Evolutionary conservation across 2,329 filamentous ascomycete genomes (phyloP).

Genomic region (Botryotinia convoluta): DNA sequence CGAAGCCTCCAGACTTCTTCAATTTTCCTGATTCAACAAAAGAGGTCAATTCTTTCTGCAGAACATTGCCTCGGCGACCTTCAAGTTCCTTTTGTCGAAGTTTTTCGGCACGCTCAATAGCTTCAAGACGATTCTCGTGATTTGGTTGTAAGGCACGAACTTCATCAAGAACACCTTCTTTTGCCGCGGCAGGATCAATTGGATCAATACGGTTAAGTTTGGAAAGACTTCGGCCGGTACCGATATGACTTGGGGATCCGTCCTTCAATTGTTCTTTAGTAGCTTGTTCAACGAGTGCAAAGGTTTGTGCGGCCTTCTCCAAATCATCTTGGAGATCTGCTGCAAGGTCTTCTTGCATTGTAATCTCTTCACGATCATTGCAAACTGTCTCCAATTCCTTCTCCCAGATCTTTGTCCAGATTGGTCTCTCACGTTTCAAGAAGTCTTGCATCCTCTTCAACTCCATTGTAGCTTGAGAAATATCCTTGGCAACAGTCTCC

Average conservation of each 20-base stretch:
- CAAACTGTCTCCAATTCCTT: slow-evolving; percentile 94
- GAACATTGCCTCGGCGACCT: slow-evolving; percentile 63
- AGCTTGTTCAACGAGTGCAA: slow-evolving; percentile 92
- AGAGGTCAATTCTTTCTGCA: slow-evolving; percentile 78
- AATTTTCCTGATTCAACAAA: slow-evolving; percentile 90
- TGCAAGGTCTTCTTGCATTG: slow-evolving; percentile 92
- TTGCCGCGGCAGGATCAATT: slow-evolving; percentile 74
- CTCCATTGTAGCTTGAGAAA: slow-evolving; percentile 75
- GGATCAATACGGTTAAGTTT: slow-evolving; percentile 51
- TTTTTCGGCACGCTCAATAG: slow-evolving; percentile 96
- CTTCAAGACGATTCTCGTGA: slow-evolving; percentile 87
- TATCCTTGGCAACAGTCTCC: slow-evolving; percentile 84
- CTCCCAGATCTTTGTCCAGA: slow-evolving; percentile 99
- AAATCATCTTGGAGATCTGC: slow-evolving; percentile 91
- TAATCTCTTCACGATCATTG: slow-evolving; percentile 90
- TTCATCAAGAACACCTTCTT: slow-evolving; percentile 88
- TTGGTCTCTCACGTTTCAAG: slow-evolving; percentile 84
- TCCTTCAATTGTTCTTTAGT: slow-evolving; percentile 97
- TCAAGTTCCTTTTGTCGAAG: slow-evolving; percentile 85
- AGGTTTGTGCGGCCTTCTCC: slow-evolving; percentile 90
- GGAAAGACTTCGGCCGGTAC: slow-evolving; percentile 55
- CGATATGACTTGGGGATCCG: slow-evolving; percentile 51
- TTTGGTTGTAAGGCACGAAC: slow-evolving; percentile 92
- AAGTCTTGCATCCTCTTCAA: slow-evolving; percentile 94
- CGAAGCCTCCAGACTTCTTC: slow-evolving; percentile 93